These are phyloP conservation scores for Pseudogymnoascus sp. DNA, from an alignment of 2,329 filamentous ascomycete species.

Conservation along the genomic window DNA sequence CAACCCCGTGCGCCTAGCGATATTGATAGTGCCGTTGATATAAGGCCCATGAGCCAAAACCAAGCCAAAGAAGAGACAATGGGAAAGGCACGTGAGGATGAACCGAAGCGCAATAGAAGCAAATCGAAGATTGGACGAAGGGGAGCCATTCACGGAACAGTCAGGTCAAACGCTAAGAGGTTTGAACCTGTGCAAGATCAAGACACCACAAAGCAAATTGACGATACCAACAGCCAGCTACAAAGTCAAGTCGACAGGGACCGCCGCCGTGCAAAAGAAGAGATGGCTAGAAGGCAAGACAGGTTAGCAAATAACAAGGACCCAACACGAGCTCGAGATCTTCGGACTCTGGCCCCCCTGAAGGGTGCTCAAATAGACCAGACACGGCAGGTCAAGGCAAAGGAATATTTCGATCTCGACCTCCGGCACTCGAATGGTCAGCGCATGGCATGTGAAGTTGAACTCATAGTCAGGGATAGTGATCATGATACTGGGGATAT, in stretches of 20 bases:
- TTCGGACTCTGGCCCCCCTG: conserved; percentile 66
- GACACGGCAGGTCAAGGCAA: conserved; percentile 75
- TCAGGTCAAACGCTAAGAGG: conserved; percentile 48
- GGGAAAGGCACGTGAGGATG: conserved; percentile 25
- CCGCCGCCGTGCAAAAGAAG: conserved; percentile 65
- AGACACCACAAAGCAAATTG: not conserved
- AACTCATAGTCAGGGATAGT: conserved; percentile 75
- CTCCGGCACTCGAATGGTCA: conserved; percentile 85
- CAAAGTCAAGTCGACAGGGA: conserved; percentile 61
- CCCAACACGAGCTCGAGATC: conserved; percentile 69
- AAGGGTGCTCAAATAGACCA: conserved; percentile 65
- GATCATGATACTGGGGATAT: conserved; percentile 68
- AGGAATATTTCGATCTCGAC: conserved; percentile 83
- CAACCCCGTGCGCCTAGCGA: not conserved
- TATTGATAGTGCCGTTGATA: not conserved
- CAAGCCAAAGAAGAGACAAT: conserved; percentile 22
- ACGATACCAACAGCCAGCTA: not conserved
- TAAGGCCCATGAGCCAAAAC: conserved; percentile 16
- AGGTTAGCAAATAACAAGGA: conserved; percentile 82
- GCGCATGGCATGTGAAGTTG: conserved; percentile 78
- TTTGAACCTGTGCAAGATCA: conserved; percentile 42
- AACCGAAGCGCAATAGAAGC: conserved; percentile 13
- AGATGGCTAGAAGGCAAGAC: conserved; percentile 68
- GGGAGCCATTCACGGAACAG: conserved; percentile 26
- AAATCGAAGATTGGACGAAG: conserved; percentile 3